Conservation (phyloP, 2,329 filamentous ascomycete genomes). For the Thyridium curvatum region DNA sequence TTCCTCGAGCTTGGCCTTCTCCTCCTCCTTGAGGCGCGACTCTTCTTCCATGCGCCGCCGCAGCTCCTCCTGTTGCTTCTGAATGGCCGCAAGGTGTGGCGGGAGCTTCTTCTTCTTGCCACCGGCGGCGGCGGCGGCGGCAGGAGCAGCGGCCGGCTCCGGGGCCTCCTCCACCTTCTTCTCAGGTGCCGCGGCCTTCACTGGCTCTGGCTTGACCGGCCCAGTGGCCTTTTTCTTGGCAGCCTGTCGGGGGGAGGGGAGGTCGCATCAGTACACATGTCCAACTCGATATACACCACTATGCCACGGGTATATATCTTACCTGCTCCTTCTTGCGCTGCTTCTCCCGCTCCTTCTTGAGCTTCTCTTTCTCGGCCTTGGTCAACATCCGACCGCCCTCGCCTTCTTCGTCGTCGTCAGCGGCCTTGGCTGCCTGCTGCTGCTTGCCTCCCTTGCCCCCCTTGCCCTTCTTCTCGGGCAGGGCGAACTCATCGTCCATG, state of each 20-base stretch:
- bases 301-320: too few species aligned
- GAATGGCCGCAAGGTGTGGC: constrained; percentile 63
- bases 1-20: constrained; percentile 59
- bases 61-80: constrained; percentile 80
- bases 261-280: too few species aligned
- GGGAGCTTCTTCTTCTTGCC: constrained; percentile 86
- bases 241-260: constrained; percentile 41
- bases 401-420: constrained; percentile 45
- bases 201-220: constrained; percentile 38
- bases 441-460: constrained; percentile 45
- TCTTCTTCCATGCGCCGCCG: constrained; percentile 59
- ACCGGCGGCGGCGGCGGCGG: constrained; percentile 42
- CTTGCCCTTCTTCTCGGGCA: constrained; percentile 71
- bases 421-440: constrained; percentile 37
- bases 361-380: constrained; percentile 97
- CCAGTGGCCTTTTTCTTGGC: constrained; percentile 71
- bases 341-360: constrained; percentile 98
- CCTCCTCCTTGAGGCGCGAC: constrained; percentile 51
- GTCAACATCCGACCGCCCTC: constrained; percentile 70
- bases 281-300: too few species aligned
- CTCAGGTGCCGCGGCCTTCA: constrained; percentile 42
- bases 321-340: constrained; percentile 98
- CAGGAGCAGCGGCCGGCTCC: constrained; percentile 38
- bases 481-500: constrained; percentile 79
- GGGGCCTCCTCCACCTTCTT: constrained; percentile 50